Evolutionary conservation across 2,329 filamentous ascomycete genomes (phyloP), one percentile per base, ranked within the genome.

Genomic region (Aspergillus glaucus): DNA sequence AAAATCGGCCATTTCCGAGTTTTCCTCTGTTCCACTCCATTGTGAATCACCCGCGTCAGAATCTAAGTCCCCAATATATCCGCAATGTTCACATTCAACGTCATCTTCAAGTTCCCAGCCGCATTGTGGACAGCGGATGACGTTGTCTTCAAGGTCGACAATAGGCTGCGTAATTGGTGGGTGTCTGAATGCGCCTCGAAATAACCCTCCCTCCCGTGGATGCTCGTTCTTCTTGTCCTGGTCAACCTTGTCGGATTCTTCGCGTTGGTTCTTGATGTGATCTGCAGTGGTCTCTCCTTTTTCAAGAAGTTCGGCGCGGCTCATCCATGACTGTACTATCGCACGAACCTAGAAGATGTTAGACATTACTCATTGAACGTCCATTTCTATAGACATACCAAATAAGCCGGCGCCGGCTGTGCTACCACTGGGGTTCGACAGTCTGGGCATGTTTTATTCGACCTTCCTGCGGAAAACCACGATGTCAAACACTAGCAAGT

Each of bases 381-480:
- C 17, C 19, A 40, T 19, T 19, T 21, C 10, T 48, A 19, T 50
- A 15, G 12, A 66, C 73, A 62, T 65, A 82, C 79, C 39, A 86
- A 64, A 61, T 84, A 87, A 37, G 83, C 81, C 22, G 83, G 84
- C 6, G 81, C 79, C 1, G 84, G 84, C 55, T 79, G 70, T 24
- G 78, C 68, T 54, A 72, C 77, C 49, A 86, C 79, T 32, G 73
- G 68, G 3, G 78, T 72, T 51, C 84, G 77, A 62, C 84, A 87
- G 62, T 86, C 82, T 14, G 84, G 84, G 64, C 84, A 87, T 57
- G 82, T 83, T 63, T 83, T 84, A 59, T 79, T 81, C 40, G 68
- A 69, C 61, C 70, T 77, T 57, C 78, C 74, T 57, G 67, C 74
- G 34, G 65, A 63, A 60, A 79, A 81, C 76, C 77, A 80, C 51